Base-by-base conservation (phyloP, 1,139 yeast genomes). In the Taiozyma onychis region DNA sequence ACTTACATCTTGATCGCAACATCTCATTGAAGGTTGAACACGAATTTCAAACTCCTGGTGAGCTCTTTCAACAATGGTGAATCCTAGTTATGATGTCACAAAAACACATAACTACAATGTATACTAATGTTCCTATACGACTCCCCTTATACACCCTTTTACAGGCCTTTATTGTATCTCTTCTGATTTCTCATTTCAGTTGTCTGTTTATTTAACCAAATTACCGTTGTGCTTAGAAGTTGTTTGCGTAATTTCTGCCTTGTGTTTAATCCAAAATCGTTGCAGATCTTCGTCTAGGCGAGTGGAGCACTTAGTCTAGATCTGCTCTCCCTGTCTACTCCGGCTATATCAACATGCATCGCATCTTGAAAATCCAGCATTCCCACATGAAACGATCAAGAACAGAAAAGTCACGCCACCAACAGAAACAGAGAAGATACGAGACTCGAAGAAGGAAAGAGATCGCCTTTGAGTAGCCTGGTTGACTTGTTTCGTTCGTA, bases 31-130 rank as follows among this genome's bases (percentile, higher is more conserved):
- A 50, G n/a, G 28, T 43, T 3, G 44, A 44, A 21, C 54, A 49
- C 14, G 54, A 50, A 26, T 48, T 41, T 22, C 24, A 46, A 3
- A 51, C 50, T 34, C 47, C 52, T 11, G 49, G 50, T 22, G 59
- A 53, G 43, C 54, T 49, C n/a, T 53, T 52, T 48, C 51, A 53
- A 16, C 53, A 47, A n/a, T 57, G 60, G 58, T 56, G 54, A 55
- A 34, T 35, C 9, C 6, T 14, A 11, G 11, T 21, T 7, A 37
- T 37, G 14, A 37, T 14, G 21, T 6, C 18, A 14, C n/a, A 35
- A 37, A 37, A 16, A 16, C 14, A 18, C 4, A 10, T 9, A 13
- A 18, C 14, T 18, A 37, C 41, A 37, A 18, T 37, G 41, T 37
- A 37, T 37, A 37, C 41, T 37, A 18, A 37, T 37, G 41, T 21